Conservation (phyloP, 441 rosid genomes). For the Populus hybrid region DNA sequence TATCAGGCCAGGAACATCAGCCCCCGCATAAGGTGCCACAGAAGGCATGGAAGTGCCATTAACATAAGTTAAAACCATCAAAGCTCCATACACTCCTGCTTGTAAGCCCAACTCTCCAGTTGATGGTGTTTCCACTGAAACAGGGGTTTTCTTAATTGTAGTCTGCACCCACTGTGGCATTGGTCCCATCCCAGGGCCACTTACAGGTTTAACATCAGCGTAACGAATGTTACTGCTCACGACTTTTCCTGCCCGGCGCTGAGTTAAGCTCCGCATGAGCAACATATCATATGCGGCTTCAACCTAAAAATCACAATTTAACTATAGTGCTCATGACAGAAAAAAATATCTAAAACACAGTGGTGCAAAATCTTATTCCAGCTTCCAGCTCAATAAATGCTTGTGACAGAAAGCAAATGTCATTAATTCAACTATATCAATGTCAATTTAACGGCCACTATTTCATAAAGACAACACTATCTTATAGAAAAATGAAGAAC, state of each 20-base stretch:
- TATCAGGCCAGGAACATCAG: slow-evolving; percentile 84
- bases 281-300: slow-evolving; percentile 98
- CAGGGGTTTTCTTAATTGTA: slow-evolving; percentile 52
- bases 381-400: background rate
- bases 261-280: slow-evolving; percentile 90
- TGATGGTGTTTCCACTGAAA: slow-evolving; percentile 71
- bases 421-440: background rate
- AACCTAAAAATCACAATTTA: slow-evolving; percentile 42
- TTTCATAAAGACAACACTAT: background rate
- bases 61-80: slow-evolving; percentile 78
- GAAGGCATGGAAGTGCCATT: slow-evolving; percentile 64
- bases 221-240: slow-evolving; percentile 66
- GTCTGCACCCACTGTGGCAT: slow-evolving; percentile 75
- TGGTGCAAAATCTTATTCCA: background rate
- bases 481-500: background rate
- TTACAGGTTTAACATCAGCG: slow-evolving; percentile 82
- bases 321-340: background rate
- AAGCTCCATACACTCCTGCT: slow-evolving; percentile 88
- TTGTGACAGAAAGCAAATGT: background rate
- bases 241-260: slow-evolving; percentile 87
- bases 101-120: slow-evolving; percentile 67
- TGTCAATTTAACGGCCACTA: background rate
- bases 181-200: slow-evolving; percentile 45
- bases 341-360: background rate
- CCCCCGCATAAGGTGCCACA: slow-evolving; percentile 48